Conservation (phyloP, 1,139 yeast species). For the Geotrichum candidum region DNA sequence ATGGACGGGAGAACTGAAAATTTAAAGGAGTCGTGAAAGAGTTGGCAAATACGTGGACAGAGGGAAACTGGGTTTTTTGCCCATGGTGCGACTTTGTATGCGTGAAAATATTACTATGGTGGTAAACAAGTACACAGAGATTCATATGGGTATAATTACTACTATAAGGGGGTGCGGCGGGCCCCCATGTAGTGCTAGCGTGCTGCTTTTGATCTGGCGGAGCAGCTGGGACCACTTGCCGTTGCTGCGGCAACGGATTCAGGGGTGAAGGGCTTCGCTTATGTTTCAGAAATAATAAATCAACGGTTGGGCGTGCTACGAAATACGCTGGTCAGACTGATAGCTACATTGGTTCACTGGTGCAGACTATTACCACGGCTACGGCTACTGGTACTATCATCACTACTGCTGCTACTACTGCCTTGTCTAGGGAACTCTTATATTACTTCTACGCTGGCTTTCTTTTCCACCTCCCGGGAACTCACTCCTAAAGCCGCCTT, state of each 20-base stretch:
- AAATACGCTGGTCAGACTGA: not conserved
- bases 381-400: not conserved
- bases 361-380: not conserved
- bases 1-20: not conserved
- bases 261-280: slow-evolving; percentile 4
- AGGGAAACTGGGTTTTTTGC: not conserved
- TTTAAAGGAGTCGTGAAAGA: not conserved
- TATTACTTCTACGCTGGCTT: not conserved
- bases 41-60: not conserved
- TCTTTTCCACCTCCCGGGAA: not conserved
- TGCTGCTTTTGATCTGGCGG: not conserved
- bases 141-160: not conserved
- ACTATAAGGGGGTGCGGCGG: not conserved
- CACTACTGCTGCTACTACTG: not conserved
- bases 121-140: not conserved
- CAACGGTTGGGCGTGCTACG: not conserved
- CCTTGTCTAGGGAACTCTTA: not conserved
- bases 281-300: not conserved
- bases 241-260: slow-evolving; percentile 8
- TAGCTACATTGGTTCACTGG: not conserved
- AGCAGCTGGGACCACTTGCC: not conserved
- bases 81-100: not conserved
- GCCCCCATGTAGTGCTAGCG: not conserved
- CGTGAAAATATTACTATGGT: not conserved
- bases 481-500: not conserved